A percentile compares a stretch with the other conserved stretches of the same genome.
These are phyloP conservation scores for Pseudocercospora musae DNA, from an alignment of 2,329 filamentous ascomycete genomes.

Conservation along the genomic window DNA sequence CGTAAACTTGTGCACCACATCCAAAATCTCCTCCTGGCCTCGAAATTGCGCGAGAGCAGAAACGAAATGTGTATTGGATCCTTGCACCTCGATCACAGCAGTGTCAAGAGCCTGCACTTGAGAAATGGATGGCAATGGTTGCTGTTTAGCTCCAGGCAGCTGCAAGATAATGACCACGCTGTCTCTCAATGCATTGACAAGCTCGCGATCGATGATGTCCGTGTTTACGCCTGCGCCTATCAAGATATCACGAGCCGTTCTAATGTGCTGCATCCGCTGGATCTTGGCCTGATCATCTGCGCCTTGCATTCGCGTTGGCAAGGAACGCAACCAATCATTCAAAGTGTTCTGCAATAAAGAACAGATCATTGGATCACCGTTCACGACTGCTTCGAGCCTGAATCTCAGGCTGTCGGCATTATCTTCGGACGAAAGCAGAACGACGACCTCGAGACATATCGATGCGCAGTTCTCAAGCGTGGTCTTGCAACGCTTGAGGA, in stretches of 20 bases:
- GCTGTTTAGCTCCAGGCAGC: conserved; percentile 1
- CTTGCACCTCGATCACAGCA: conserved; percentile 14
- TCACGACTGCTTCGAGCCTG: conserved; percentile 58
- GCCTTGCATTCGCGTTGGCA: conserved; percentile 79
- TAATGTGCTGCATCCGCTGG: conserved; percentile 70
- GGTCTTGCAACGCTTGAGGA: conserved; percentile 74
- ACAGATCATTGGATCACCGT: conserved; percentile 59
- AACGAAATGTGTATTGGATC: conserved; percentile 18
- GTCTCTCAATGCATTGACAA: conserved; percentile 69
- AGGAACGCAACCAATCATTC: conserved; percentile 75
- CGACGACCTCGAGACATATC: conserved; percentile 76
- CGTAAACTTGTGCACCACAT: conserved; percentile 30
- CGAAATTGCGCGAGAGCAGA: conserved; percentile 29
- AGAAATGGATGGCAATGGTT: conserved; percentile 15
- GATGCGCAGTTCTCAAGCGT: conserved; percentile 67
- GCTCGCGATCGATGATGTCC: conserved; percentile 61
- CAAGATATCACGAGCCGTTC: conserved; percentile 66
- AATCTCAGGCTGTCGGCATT: conserved; percentile 36
- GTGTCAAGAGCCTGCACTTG: conserved; percentile 24
- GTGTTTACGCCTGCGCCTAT: conserved; percentile 62
- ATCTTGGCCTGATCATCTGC: conserved; percentile 77
- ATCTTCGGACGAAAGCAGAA: conserved; percentile 61
- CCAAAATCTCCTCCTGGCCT: conserved; percentile 28
- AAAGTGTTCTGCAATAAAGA: conserved; percentile 67
- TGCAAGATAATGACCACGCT: conserved; percentile 58